Conservation (phyloP, 495 filamentous ascomycete genomes). For the Cercophora scortea region DNA sequence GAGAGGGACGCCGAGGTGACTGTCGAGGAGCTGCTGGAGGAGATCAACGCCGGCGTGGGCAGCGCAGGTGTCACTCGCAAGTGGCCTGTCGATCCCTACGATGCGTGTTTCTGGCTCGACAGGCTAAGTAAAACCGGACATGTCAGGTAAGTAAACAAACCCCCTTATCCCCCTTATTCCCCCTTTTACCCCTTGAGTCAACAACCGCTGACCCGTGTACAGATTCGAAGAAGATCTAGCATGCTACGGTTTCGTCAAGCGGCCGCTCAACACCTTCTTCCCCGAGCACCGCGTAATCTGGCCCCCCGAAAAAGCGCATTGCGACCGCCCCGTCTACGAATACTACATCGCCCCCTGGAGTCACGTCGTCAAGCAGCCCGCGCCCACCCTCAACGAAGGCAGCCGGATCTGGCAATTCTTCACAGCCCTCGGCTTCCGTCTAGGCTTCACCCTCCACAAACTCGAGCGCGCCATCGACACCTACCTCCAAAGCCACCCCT, state of each 20-base stretch:
- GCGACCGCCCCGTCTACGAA: neutral
- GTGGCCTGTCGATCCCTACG: slow-evolving; percentile 12
- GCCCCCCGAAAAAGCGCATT: neutral
- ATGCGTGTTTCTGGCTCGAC: slow-evolving; percentile 22
- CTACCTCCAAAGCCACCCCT: neutral
- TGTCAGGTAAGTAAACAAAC: slow-evolving; percentile 4
- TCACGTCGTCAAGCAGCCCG: neutral
- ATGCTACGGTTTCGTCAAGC: slow-evolving; percentile 20
- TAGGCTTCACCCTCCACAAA: slow-evolving; percentile 15
- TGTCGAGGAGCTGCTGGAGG: slow-evolving; percentile 18
- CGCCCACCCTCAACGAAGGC: neutral
- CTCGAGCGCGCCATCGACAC: neutral
- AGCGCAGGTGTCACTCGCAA: slow-evolving; percentile 2
- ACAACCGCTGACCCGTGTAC: neutral
- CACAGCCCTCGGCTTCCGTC: slow-evolving; percentile 12
- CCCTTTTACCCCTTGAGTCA: neutral
- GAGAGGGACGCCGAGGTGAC: slow-evolving; percentile 2
- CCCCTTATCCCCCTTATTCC: no score
- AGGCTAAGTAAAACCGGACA: slow-evolving; percentile 10
- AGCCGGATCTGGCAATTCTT: slow-evolving; percentile 14
- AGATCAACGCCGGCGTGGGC: slow-evolving; percentile 18
- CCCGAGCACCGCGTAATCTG: slow-evolving; percentile 20
- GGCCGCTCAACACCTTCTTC: slow-evolving; percentile 6
- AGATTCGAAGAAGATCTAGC: slow-evolving; percentile 13
- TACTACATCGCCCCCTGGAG: slow-evolving; percentile 4